Evolutionary conservation across 345 rosid genomes (phyloP).

Genomic region (Syzygium aqueum): DNA sequence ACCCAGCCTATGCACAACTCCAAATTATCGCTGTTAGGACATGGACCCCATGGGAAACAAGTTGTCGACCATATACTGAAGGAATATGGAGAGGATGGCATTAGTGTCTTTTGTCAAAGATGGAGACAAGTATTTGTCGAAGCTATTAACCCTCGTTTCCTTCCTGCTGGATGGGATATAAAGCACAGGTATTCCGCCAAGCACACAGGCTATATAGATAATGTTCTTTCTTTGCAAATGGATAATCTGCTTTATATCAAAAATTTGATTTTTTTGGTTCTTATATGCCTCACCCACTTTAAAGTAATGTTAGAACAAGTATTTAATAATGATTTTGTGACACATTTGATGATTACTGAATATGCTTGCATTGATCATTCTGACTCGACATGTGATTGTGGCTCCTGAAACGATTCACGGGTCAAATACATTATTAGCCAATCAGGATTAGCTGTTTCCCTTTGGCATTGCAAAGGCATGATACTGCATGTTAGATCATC

Average conservation of each 20-base stretch:
- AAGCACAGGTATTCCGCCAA: slow-evolving; percentile 48
- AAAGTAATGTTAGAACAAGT: background rate
- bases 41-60: slow-evolving; percentile 93
- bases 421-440: background rate
- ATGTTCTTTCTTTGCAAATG: background rate
- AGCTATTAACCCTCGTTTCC: slow-evolving; percentile 65
- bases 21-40: slow-evolving; percentile 78
- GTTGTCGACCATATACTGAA: slow-evolving; percentile 61
- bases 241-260: background rate
- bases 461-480: background rate
- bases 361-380: background rate
- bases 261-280: background rate
- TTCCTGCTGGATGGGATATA: slow-evolving; percentile 90
- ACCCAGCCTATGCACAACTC: slow-evolving; percentile 34
- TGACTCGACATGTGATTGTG: background rate
- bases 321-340: background rate
- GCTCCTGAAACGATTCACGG: background rate
- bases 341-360: background rate
- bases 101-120: slow-evolving; percentile 68
- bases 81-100: slow-evolving; percentile 69
- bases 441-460: background rate
- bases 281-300: background rate
- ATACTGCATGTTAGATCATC: background rate
- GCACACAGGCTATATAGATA: background rate
- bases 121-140: slow-evolving; percentile 95